phyloP scores from a whole-genome alignment of 352 stramenopile genomes.

The Phytophthora aleatoria region DNA sequence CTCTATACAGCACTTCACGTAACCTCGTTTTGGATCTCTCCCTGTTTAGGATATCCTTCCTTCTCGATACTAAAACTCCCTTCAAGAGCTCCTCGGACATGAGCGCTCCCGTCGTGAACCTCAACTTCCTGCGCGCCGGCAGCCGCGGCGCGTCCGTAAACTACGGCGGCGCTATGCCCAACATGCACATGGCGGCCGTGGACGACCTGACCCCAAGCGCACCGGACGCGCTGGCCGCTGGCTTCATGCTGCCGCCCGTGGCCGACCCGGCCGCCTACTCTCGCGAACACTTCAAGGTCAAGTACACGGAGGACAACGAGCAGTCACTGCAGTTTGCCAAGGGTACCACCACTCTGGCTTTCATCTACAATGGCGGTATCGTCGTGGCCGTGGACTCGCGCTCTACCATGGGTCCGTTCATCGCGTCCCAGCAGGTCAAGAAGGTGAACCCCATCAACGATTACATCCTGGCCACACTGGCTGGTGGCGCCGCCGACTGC shows the following conservation, averaged over 20 bases:
- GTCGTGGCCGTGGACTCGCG: conserved; percentile 99
- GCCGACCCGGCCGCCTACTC: conserved; percentile 95
- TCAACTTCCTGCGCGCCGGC: conserved; percentile 76
- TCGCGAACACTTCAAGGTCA: conserved; percentile 96
- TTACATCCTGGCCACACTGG: conserved; percentile 99
- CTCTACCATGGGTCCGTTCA: conserved; percentile 99
- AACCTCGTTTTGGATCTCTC: conserved; percentile 8
- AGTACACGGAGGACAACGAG: conserved; percentile 96
- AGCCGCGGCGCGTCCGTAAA: conserved; percentile 62
- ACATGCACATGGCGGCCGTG: conserved; percentile 55
- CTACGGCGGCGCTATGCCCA: conserved; percentile 80
- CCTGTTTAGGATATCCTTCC: conserved; percentile 10
- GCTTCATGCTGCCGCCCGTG: conserved; percentile 78
- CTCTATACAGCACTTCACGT: conserved; percentile 3
- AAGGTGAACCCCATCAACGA: conserved; percentile 99
- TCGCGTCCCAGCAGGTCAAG: conserved; percentile 98
- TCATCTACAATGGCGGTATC: conserved; percentile 99
- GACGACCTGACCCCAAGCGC: conserved; percentile 39
- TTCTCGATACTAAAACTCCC: conserved; percentile 5
- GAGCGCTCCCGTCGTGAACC: conserved; percentile 56
- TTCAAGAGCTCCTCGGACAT: conserved; percentile 9
- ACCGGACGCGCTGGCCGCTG: conserved; percentile 43
- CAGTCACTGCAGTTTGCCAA: conserved; percentile 98
- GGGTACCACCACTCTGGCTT: conserved; percentile 99
- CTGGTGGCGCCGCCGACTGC: conserved; percentile 98